Percentiles rank a stretch among this genome's conserved stretches.
phyloP scores from a whole-genome alignment of 768 basidiomycete species.

The Sporobolomyces phaffii region DNA sequence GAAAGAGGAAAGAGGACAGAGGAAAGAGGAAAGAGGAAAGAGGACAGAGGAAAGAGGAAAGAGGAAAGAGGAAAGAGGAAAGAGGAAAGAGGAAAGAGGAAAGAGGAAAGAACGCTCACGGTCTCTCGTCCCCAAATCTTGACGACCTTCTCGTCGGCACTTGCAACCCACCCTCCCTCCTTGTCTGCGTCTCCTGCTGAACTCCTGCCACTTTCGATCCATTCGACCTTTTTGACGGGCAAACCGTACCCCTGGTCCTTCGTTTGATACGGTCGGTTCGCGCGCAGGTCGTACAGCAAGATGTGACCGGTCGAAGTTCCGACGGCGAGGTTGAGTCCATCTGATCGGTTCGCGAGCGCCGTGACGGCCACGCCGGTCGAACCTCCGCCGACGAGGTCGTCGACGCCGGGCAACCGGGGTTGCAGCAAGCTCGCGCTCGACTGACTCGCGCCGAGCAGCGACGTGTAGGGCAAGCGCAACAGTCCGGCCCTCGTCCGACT shows the following conservation, averaged over 20 bases:
- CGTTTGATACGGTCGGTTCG: constrained; percentile 69
- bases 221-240: constrained; percentile 72
- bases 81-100: constrained; percentile 10
- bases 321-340: constrained; percentile 87
- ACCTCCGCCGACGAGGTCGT: constrained; percentile 21
- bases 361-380: constrained; percentile 53
- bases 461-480: constrained; percentile 52
- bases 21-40: background rate
- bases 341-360: constrained; percentile 71
- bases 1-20: background rate
- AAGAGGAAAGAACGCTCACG: constrained; percentile 51
- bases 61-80: background rate
- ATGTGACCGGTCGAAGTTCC: constrained; percentile 95
- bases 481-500: constrained; percentile 69
- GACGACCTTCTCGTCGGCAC: constrained; percentile 91
- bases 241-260: constrained; percentile 98
- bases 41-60: background rate
- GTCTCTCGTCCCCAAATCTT: constrained; percentile 90
- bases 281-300: constrained; percentile 86
- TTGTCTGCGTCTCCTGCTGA: constrained; percentile 53
- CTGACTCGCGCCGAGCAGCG: constrained; percentile 27
- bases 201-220: constrained; percentile 76
- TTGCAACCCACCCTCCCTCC: constrained; percentile 79
- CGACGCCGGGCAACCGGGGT: constrained; percentile 34
- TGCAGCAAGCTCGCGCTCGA: constrained; percentile 32